Conservation (phyloP, 108 stramenopile species). For the Aurantiochytrium sp. region DNA sequence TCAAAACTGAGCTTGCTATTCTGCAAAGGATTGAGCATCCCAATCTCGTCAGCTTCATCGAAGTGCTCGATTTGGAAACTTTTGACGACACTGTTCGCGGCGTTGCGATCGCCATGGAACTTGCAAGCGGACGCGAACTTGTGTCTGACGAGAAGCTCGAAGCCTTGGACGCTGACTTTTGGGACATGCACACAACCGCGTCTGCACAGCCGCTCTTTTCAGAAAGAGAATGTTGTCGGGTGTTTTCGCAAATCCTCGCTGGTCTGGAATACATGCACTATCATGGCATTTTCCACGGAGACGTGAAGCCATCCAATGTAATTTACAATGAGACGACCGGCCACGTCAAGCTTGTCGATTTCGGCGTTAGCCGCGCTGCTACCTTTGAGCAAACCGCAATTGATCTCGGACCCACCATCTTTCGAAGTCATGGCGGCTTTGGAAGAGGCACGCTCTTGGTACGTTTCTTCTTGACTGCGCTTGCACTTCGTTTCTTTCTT, state of each 20-base stretch:
- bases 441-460: neutral
- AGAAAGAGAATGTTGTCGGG: neutral
- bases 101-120: neutral
- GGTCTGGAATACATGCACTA: neutral
- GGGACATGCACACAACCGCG: neutral
- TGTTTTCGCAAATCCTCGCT: neutral
- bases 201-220: neutral
- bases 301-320: neutral
- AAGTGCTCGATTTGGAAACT: neutral
- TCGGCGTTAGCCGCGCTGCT: neutral
- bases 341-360: neutral
- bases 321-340: neutral
- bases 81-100: neutral
- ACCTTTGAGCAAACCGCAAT: neutral
- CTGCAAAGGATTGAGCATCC: neutral
- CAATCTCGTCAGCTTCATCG: neutral
- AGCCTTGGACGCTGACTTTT: neutral
- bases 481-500: too few relatives aligned
- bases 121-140: neutral
- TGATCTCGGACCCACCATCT: neutral
- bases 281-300: neutral
- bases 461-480: neutral
- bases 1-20: neutral
- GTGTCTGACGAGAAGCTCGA: neutral
- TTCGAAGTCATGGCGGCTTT: neutral